Base-by-base conservation (phyloP, 2,329 filamentous ascomycete species). In the Colletotrichum chrysophilum region DNA sequence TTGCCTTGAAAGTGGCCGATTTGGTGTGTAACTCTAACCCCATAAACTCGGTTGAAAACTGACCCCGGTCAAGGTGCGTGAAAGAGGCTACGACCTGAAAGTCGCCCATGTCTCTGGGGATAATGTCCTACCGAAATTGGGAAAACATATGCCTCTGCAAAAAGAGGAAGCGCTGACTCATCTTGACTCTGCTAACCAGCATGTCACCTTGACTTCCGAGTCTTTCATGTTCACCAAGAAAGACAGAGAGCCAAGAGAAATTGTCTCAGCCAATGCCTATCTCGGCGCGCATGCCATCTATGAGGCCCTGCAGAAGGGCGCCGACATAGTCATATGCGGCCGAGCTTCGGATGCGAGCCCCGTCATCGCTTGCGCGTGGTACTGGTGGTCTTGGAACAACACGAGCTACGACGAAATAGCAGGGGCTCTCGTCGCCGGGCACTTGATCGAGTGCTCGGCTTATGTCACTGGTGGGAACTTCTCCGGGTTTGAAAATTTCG, bases 291-390 rank as follows among this genome's bases (percentile, higher is more conserved):
- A 58, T 58, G 26, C 55, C 55, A 58, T 58, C 3, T 58, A 26
- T 26, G 55, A 28, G 55, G 55, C 55, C 3, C 5, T 58, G 55
- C 21, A 58, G 4, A 28, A 26, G 26, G 55, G 55, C 4, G 55
- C 55, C 24, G 24, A 58, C 24, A 58, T 58, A 9, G 55, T 58
- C 24, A 28, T 58, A 12, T 86, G 84, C 48, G 85, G 86, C 3
- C 83, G 86, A 28, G 85, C 86, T 1, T 84, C 85, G 0, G 86
- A 87, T 77, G 86, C 86, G 0, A 85, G 82, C 16, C 86, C 86
- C 1, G 88, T 90, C 4, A 89, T 90, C 18, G 88, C 85, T 0
- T 88, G 88, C 0, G 88, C 88, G 0, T 87, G 86, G 83, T 90
- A 84, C 78, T 91, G 89, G 89, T 84, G 89, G 77, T 80, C 82